These are phyloP conservation scores for Cotoneaster glaucophyllus DNA, from an alignment of 306 rosid genomes.

Conservation along the genomic window DNA sequence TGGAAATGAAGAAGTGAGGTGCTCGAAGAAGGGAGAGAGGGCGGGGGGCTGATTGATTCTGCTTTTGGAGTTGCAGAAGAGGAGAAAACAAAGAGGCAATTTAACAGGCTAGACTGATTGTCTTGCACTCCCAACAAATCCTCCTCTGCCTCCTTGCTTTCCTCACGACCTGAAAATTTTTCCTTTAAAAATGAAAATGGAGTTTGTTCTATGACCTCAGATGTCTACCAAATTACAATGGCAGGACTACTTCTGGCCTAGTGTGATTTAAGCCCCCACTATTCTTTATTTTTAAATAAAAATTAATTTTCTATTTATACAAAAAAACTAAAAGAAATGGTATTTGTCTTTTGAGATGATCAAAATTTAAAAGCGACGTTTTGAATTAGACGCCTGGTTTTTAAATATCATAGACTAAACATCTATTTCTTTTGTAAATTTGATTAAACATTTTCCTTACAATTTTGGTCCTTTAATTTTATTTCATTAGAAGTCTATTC, in stretches of 20 bases:
- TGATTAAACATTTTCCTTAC: no score
- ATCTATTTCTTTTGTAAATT: no score
- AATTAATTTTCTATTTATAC: no score
- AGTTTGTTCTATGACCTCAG: slow-evolving; percentile 4
- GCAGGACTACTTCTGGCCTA: no score
- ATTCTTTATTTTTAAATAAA: not conserved
- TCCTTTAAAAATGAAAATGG: not conserved
- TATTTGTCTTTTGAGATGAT: no score
- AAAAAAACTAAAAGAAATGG: not conserved
- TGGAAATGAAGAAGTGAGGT: not conserved
- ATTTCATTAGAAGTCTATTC: no score
- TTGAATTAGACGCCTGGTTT: no score
- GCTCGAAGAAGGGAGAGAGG: slow-evolving; percentile 29
- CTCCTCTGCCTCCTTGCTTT: slow-evolving; percentile 1
- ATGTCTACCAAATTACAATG: slow-evolving; percentile 4
- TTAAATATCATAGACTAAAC: no score
- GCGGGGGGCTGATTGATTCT: slow-evolving; percentile 7
- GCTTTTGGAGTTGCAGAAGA: not conserved
- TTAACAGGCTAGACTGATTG: not conserved
- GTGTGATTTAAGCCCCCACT: not conserved
- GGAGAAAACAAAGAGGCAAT: not conserved
- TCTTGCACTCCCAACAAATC: not conserved
- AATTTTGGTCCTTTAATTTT: no score
- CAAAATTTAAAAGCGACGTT: no score
- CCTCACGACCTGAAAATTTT: not conserved